phyloP scores from a whole-genome alignment of 2,329 filamentous ascomycete species.

The Colletotrichum incanum region DNA sequence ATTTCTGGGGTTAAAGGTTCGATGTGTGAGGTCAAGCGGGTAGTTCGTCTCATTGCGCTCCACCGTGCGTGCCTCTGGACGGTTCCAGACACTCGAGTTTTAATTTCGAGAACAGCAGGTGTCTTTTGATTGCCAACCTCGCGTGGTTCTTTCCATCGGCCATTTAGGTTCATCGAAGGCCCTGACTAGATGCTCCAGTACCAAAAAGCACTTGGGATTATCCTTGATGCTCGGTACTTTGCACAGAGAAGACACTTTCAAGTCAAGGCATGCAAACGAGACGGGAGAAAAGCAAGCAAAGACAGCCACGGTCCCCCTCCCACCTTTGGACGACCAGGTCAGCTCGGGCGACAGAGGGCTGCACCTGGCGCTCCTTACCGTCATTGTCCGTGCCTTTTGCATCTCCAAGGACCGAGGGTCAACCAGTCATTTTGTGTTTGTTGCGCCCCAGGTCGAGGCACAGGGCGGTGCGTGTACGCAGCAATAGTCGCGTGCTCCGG shows the following conservation, averaged over 20 bases:
- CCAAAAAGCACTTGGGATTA: not conserved
- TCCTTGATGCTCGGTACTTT: not conserved
- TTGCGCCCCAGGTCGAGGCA: too few species aligned
- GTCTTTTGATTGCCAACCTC: conserved; percentile 3
- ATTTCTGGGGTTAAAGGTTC: conserved; percentile 1
- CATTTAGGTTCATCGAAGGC: not conserved
- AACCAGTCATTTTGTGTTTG: too few species aligned
- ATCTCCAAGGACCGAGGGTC: not conserved
- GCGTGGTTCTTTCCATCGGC: not conserved
- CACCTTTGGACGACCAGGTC: not conserved
- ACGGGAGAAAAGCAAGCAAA: conserved; percentile 17
- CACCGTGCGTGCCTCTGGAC: not conserved
- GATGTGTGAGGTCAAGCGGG: not conserved
- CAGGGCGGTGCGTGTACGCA: not conserved
- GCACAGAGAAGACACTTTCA: not conserved
- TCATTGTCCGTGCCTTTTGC: conserved; percentile 29
- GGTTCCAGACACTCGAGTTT: not conserved
- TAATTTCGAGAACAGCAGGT: not conserved
- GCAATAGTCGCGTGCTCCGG: not conserved
- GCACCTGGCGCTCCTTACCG: conserved; percentile 24
- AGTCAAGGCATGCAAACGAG: conserved; percentile 7
- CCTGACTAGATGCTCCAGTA: not conserved
- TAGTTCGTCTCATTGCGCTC: conserved; percentile 35
- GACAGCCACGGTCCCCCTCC: conserved; percentile 7
- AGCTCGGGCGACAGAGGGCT: conserved; percentile 6